Conservation (phyloP, 164 flowering plant species). For the Taxillus chinensis region DNA sequence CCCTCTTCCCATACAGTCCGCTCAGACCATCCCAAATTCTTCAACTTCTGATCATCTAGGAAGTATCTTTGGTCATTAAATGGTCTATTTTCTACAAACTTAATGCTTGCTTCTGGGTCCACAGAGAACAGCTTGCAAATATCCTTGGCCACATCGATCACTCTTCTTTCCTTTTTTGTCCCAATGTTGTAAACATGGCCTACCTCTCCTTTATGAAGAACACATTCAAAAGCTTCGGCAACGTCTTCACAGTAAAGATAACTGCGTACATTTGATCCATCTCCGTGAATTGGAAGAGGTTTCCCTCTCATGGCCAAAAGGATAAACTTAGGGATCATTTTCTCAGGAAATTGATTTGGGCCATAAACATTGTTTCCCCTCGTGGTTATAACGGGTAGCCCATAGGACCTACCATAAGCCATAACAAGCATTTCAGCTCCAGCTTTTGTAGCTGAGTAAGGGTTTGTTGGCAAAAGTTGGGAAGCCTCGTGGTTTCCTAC, state of each 20-base stretch:
- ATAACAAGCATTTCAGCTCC: slow-evolving; percentile 3
- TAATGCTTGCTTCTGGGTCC: not conserved
- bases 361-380: slow-evolving; percentile 3
- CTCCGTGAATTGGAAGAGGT: slow-evolving; percentile 2
- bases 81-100: slow-evolving; percentile 3
- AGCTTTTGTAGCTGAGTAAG: slow-evolving; percentile 3
- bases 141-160: slow-evolving; percentile 1
- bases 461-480: slow-evolving; percentile 3
- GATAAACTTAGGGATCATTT: slow-evolving; percentile 1
- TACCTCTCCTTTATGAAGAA: slow-evolving; percentile 3
- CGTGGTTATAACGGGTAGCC: slow-evolving; percentile 2
- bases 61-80: slow-evolving; percentile 3
- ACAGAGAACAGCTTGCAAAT: slow-evolving; percentile 2
- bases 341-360: slow-evolving; percentile 1
- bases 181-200: slow-evolving; percentile 5
- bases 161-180: not conserved
- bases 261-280: slow-evolving; percentile 1
- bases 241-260: slow-evolving; percentile 4
- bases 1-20: slow-evolving; percentile 3
- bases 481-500: slow-evolving; percentile 9
- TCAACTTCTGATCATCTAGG: slow-evolving; percentile 3
- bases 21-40: slow-evolving; percentile 1
- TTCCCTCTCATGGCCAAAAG: not conserved
- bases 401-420: slow-evolving; percentile 2
- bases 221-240: not conserved